These are phyloP conservation scores for Phytophthora fragariaefolia DNA, from an alignment of 352 stramenopile species.

Conservation along the genomic window DNA sequence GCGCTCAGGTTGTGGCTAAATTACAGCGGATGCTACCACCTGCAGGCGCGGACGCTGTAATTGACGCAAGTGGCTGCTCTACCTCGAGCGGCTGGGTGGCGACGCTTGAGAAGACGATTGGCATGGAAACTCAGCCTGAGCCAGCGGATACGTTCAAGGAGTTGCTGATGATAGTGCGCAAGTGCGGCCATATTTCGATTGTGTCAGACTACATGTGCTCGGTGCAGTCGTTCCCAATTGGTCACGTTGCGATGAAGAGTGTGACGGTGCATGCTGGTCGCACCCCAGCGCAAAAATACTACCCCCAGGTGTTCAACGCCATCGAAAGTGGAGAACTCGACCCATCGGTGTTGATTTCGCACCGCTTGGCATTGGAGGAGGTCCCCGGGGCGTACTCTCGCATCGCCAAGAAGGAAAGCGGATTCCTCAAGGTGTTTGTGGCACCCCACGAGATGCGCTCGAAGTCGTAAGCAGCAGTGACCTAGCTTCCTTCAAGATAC, in stretches of 20 bases:
- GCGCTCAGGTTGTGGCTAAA: constrained; percentile 54
- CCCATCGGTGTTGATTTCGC: constrained; percentile 58
- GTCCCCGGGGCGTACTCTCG: constrained; percentile 57
- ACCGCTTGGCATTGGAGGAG: constrained; percentile 62
- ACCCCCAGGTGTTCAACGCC: constrained; percentile 56
- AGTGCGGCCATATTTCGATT: constrained; percentile 62
- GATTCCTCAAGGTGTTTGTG: constrained; percentile 69
- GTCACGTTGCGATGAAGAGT: constrained; percentile 67
- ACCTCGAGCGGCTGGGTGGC: constrained; percentile 46
- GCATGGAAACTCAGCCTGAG: constrained; percentile 57
- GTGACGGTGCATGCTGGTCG: constrained; percentile 60
- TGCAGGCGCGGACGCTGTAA: constrained; percentile 58
- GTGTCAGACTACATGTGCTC: constrained; percentile 61
- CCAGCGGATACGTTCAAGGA: constrained; percentile 67
- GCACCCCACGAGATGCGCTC: constrained; percentile 47
- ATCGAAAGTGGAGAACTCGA: constrained; percentile 67
- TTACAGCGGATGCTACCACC: constrained; percentile 57
- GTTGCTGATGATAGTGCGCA: constrained; percentile 60
- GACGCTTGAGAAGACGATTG: constrained; percentile 51
- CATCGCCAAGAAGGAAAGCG: constrained; percentile 64
- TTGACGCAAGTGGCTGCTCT: constrained; percentile 56
- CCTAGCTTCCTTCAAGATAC: neutral
- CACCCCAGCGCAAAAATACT: constrained; percentile 63
- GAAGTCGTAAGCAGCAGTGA: constrained; percentile 34
- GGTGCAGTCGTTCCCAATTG: constrained; percentile 57